A percentile compares a stretch with the other conserved stretches of the same genome.
Conservation (phyloP, 1,284 basidiomycete genomes). For the Waitea zeae region DNA sequence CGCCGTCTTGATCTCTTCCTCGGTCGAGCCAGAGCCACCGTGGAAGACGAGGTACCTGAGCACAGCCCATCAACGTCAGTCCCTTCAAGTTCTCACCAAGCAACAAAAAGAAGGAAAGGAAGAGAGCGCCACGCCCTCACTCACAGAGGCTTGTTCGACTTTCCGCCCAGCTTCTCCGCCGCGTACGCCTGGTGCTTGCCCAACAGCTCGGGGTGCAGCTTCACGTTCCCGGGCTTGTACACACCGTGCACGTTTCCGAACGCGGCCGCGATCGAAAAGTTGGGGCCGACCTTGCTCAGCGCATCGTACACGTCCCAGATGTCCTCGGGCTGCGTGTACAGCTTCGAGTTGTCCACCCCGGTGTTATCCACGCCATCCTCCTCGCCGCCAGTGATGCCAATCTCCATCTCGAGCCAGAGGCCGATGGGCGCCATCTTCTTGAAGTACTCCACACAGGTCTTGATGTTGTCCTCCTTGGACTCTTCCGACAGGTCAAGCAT, state of each 20-base stretch:
- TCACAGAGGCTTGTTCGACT: constrained; percentile 67
- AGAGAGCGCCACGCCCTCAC: constrained; percentile 13
- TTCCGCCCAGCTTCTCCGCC: constrained; percentile 50
- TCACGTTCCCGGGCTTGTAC: constrained; percentile 91
- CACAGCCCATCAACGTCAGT: constrained; percentile 1
- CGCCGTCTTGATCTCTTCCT: constrained; percentile 91
- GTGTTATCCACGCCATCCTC: constrained; percentile 98
- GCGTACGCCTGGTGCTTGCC: constrained; percentile 83
- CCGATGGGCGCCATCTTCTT: constrained; percentile 87
- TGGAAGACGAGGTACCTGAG: constrained; percentile 94
- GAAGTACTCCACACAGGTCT: constrained; percentile 89
- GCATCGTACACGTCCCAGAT: constrained; percentile 85
- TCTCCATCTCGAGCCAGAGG: constrained; percentile 99
- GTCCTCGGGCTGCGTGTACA: constrained; percentile 98
- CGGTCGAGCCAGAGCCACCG: constrained; percentile 95
- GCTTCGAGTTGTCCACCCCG: constrained; percentile 79
- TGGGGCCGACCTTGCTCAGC: constrained; percentile 73
- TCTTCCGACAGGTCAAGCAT: constrained; percentile 99
- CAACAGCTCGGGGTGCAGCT: constrained; percentile 83
- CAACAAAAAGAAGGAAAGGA: too few relatives aligned
- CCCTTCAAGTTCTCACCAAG: too few relatives aligned
- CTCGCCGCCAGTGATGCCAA: constrained; percentile 99
- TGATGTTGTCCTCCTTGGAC: constrained; percentile 95
- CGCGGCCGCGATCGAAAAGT: constrained; percentile 94
- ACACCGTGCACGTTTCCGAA: constrained; percentile 96